Percentiles rank a stretch among this genome's conserved stretches.
Evolutionary conservation across 2,329 filamentous ascomycete genomes (phyloP).

Genomic region (Knoxdaviesia proteae): DNA sequence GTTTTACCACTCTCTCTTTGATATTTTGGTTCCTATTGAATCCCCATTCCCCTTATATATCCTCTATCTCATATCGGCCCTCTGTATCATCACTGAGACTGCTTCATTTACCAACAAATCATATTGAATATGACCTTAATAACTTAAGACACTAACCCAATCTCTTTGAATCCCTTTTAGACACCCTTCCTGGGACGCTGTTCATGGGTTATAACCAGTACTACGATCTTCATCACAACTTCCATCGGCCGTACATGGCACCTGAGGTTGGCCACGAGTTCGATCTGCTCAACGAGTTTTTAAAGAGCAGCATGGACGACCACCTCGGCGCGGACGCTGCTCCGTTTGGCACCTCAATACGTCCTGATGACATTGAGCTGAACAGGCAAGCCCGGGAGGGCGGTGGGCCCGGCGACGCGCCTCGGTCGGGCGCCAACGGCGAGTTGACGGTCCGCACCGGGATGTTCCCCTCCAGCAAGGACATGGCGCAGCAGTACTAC

Average conservation of each 20-base stretch:
- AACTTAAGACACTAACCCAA: not conserved
- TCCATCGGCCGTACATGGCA: slow-evolving; percentile 90
- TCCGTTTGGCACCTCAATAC: slow-evolving; percentile 31
- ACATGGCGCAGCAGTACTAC: slow-evolving; percentile 57
- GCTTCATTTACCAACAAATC: not conserved
- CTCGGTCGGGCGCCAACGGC: slow-evolving; percentile 4
- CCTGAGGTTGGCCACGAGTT: slow-evolving; percentile 88
- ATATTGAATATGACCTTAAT: not conserved
- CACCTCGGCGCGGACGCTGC: slow-evolving; percentile 27
- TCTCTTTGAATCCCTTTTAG: too few relatives aligned
- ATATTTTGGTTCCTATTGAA: not conserved
- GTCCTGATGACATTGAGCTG: slow-evolving; percentile 14
- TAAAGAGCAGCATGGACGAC: slow-evolving; percentile 82
- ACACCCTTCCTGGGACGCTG: slow-evolving; percentile 9
- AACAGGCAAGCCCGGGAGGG: slow-evolving; percentile 12
- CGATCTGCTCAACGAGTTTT: slow-evolving; percentile 87
- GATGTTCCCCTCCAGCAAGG: slow-evolving; percentile 27
- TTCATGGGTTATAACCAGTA: slow-evolving; percentile 61
- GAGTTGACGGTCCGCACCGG: slow-evolving; percentile 21
- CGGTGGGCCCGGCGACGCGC: too few relatives aligned
- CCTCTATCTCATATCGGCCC: slow-evolving; percentile 6
- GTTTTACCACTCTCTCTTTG: slow-evolving; percentile 3
- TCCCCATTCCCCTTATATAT: slow-evolving; percentile 2
- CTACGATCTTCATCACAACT: slow-evolving; percentile 72
- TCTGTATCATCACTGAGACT: too few relatives aligned